Evolutionary conservation across 2,329 filamentous ascomycete species (phyloP), one percentile per base, ranked within the genome.

Genomic region (Xylariales sp.): DNA sequence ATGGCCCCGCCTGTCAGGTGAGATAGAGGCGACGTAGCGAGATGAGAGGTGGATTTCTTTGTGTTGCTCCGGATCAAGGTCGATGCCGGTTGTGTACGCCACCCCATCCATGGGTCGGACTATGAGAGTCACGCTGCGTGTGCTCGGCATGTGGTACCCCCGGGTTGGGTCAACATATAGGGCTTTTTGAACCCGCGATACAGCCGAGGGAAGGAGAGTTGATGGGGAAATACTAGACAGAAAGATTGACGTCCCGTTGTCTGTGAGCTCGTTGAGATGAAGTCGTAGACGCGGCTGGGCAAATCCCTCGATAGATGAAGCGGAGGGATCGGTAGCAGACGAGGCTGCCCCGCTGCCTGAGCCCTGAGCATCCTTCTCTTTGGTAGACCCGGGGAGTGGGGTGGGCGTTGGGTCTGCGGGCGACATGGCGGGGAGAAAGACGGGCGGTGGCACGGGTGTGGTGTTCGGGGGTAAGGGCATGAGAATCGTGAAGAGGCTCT

Each of bases 1-100:
- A 46, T 85, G 75, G 30, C 77, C 70, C 12, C 81, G 80, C 56
- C 85, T 84, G 10, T 80, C 73, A 0, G 78, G 56, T 0, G 84
- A 74, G 41, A 75, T 82, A 53, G 77, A 73, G 50, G 81, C 75
- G 72, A 97, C 89, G 82, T 97, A 97, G 54, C 85, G 82, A 1
- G 95, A 87, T 16, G 89, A 94, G 79, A 98, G 86, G 81, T 97
- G 93, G 70, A 97, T 96, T 78, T 97, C 94, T 77, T 97, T 97
- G 83, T 97, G 93, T 76, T 96, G 92, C 69, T 85, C 69, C 7
- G 69, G 73, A 80, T 97, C 94, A 10, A 97, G 85, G 46, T 94
- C 91, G 9, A 84, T 87, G 70, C 93, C 92, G 0, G 88, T 93
- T 1, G 95, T 97, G 82, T 97, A 97, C 23, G 95, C 95, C 4